Evolutionary conservation across 495 filamentous ascomycete species (phyloP).

Genomic region (Cudoniella acicularis): DNA sequence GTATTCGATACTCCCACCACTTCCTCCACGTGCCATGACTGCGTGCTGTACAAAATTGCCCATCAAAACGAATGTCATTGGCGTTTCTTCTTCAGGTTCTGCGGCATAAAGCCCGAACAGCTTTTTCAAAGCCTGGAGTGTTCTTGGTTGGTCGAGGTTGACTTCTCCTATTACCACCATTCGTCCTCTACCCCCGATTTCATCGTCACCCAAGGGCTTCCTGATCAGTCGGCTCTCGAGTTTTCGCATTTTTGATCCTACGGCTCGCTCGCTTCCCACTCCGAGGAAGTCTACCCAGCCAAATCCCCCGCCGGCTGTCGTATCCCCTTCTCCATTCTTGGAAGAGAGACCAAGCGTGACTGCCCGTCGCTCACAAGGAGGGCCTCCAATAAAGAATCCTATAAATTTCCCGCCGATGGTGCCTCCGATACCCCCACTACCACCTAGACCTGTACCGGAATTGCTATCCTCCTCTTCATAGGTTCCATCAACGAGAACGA

Average conservation of each 20-base stretch:
- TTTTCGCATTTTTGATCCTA: slow-evolving; percentile 75
- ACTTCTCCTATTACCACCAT: slow-evolving; percentile 77
- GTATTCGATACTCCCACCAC: slow-evolving; percentile 79
- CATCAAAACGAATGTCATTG: slow-evolving; percentile 72
- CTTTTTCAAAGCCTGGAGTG: slow-evolving; percentile 71
- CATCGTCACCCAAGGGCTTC: slow-evolving; percentile 9
- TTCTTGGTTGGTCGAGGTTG: slow-evolving; percentile 75
- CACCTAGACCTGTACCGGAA: slow-evolving; percentile 61
- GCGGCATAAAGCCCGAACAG: slow-evolving; percentile 66
- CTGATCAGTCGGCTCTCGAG: slow-evolving; percentile 45
- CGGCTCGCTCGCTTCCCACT: slow-evolving; percentile 82
- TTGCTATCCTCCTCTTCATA: slow-evolving; percentile 88
- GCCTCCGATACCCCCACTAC: slow-evolving; percentile 77
- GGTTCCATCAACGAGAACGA: slow-evolving; percentile 86
- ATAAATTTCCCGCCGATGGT: slow-evolving; percentile 86
- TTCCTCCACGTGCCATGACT: slow-evolving; percentile 59
- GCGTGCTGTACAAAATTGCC: slow-evolving; percentile 81
- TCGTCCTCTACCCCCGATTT: slow-evolving; percentile 40
- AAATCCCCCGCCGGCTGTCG: slow-evolving; percentile 71
- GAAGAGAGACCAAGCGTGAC: slow-evolving; percentile 68
- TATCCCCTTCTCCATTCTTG: slow-evolving; percentile 41
- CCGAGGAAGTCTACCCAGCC: slow-evolving; percentile 97
- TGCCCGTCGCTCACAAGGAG: slow-evolving; percentile 80
- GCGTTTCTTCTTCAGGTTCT: slow-evolving; percentile 60
- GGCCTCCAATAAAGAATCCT: slow-evolving; percentile 82